Evolutionary conservation across 345 rosid species (phyloP).

Genomic region (Syzygium aromaticum): DNA sequence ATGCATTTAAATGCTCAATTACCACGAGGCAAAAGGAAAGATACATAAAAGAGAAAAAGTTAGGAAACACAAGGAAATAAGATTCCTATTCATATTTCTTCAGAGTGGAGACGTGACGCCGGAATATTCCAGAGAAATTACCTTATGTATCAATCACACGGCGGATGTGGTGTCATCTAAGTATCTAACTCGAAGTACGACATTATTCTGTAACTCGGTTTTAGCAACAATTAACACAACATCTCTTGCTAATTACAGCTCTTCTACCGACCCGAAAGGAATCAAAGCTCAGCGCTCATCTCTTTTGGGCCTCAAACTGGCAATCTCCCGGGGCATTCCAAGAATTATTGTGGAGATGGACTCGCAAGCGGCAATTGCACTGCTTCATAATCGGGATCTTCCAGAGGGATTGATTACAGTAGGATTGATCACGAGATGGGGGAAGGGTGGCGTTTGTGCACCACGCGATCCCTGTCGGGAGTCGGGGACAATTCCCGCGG

Average conservation of each 20-base stretch:
- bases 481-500: background rate
- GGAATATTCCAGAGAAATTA: background rate
- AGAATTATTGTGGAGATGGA: too few species aligned
- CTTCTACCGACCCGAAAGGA: background rate
- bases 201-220: background rate
- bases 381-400: background rate
- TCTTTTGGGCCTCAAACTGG: too few species aligned
- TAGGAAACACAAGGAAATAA: background rate
- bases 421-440: background rate
- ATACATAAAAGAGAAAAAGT: background rate
- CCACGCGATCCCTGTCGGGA: background rate
- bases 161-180: background rate
- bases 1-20: background rate
- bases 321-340: too few species aligned
- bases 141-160: background rate
- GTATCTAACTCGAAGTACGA: background rate
- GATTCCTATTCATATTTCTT: background rate
- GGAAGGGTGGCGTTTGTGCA: background rate
- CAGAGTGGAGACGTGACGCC: background rate
- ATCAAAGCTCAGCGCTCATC: background rate
- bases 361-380: too few species aligned
- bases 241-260: background rate
- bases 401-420: background rate
- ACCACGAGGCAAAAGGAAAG: background rate
- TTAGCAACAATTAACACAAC: background rate